These are phyloP conservation scores for Cystobasidiaceae sp. DNA, from an alignment of 1,284 basidiomycete genomes.

Conservation along the genomic window DNA sequence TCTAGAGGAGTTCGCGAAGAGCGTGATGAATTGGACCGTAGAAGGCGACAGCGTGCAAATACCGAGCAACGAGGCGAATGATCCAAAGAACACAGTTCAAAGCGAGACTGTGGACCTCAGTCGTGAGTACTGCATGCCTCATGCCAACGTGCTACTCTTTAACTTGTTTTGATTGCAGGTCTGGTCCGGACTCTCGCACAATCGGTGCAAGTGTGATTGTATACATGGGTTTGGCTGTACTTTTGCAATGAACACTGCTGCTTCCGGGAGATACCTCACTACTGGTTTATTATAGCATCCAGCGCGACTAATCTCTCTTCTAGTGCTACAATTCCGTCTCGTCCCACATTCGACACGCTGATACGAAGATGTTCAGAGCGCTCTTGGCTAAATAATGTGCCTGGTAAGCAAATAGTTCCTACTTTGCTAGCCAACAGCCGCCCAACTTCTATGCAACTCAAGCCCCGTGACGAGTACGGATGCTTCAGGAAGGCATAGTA, in stretches of 20 bases:
- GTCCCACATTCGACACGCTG: constrained; percentile 11
- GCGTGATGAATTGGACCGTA: background rate
- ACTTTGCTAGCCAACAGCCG: constrained; percentile 57
- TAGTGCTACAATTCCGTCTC: constrained; percentile 2
- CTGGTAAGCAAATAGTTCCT: constrained; percentile 66
- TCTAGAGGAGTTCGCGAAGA: constrained; percentile 9
- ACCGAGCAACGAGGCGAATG: constrained; percentile 29
- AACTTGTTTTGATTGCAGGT: background rate
- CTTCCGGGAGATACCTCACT: too few species aligned
- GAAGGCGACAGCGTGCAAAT: constrained; percentile 23
- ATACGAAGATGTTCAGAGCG: constrained; percentile 11
- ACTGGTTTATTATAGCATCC: constrained; percentile 7
- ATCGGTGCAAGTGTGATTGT: constrained; percentile 17
- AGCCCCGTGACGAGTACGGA: constrained; percentile 52
- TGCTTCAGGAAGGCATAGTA: constrained; percentile 52
- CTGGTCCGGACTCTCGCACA: constrained; percentile 23
- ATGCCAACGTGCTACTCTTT: background rate
- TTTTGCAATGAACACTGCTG: background rate
- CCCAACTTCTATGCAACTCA: constrained; percentile 56
- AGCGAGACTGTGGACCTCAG: constrained; percentile 28
- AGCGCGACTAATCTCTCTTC: constrained; percentile 9
- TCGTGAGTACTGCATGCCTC: constrained; percentile 1
- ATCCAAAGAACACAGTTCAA: constrained; percentile 26
- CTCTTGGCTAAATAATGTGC: constrained; percentile 58
- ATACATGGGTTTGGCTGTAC: background rate